phyloP scores from a whole-genome alignment of 306 rosid genomes.

The Rosa persica region DNA sequence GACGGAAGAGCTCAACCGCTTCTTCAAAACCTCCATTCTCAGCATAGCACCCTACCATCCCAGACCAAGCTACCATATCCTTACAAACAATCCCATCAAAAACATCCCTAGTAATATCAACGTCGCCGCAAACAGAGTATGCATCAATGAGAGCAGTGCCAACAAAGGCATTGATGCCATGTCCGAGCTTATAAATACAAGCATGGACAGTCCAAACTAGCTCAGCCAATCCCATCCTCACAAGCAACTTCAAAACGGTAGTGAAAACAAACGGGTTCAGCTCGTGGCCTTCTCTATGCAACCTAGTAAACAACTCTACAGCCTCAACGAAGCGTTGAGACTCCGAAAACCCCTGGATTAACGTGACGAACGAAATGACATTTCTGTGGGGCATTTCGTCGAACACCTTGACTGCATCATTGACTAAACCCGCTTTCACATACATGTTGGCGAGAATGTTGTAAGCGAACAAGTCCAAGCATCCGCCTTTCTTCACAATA shows the following conservation, averaged over 20 bases:
- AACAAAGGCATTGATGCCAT: conserved; percentile 37
- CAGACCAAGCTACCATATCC: conserved; percentile 63
- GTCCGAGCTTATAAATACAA: conserved; percentile 43
- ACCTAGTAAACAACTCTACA: conserved; percentile 35
- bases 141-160: conserved; percentile 54
- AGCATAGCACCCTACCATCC: conserved; percentile 44
- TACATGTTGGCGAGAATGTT: conserved; percentile 42
- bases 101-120: conserved; percentile 35
- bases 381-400: conserved; percentile 44
- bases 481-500: conserved; percentile 39
- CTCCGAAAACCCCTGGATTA: conserved; percentile 38
- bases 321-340: conserved; percentile 30
- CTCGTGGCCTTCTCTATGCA: conserved; percentile 49
- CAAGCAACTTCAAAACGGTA: conserved; percentile 40
- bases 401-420: conserved; percentile 34
- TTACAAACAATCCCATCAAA: conserved; percentile 36
- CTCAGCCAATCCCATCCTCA: conserved; percentile 40
- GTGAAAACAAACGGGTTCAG: conserved; percentile 49
- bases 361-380: conserved; percentile 49
- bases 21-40: conserved; percentile 44
- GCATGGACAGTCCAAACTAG: conserved; percentile 40
- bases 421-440: conserved; percentile 29
- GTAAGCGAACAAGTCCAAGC: conserved; percentile 45
- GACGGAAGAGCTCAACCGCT: conserved; percentile 36
- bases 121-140: conserved; percentile 44